Evolutionary conservation across 164 flowering plant genomes (phyloP).

Genomic region (Nymphaea colorata): DNA sequence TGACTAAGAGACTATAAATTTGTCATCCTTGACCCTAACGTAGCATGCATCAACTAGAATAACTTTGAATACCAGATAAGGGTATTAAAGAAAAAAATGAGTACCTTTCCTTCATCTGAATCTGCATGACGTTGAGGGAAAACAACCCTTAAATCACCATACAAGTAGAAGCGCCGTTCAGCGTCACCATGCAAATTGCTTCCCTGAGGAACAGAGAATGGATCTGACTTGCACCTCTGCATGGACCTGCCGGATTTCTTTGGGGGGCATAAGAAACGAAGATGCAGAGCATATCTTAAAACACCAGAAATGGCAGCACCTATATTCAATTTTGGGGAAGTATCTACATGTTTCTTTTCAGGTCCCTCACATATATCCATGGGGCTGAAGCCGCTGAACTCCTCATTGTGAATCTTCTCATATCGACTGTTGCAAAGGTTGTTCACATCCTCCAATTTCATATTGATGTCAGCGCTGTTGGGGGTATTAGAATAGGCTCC

Average conservation of each 20-base stretch:
- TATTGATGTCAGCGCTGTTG: slow-evolving; percentile 3
- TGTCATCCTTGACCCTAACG: too few relatives aligned
- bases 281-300: slow-evolving; percentile 90
- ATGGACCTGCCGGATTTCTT: slow-evolving; percentile 43
- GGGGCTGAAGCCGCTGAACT: slow-evolving; percentile 6
- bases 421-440: slow-evolving; percentile 4
- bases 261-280: slow-evolving; percentile 66
- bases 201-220: slow-evolving; percentile 29
- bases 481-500: slow-evolving; percentile 5
- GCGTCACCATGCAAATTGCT: slow-evolving; percentile 21
- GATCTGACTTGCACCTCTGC: slow-evolving; percentile 57
- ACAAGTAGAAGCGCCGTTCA: slow-evolving; percentile 78
- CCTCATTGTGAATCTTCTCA: slow-evolving; percentile 11
- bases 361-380: slow-evolving; percentile 16
- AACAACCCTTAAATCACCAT: slow-evolving; percentile 76
- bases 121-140: slow-evolving; percentile 96
- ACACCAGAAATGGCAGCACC: slow-evolving; percentile 41
- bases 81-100: background rate
- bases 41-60: too few relatives aligned
- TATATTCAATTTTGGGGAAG: slow-evolving; percentile 39
- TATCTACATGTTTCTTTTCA: slow-evolving; percentile 25
- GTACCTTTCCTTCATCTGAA: slow-evolving; percentile 95
- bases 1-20: too few relatives aligned
- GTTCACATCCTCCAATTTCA: slow-evolving; percentile 2
- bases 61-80: background rate